Base-by-base conservation (phyloP, 2,329 filamentous ascomycete species). In the Beauveria sp. region DNA sequence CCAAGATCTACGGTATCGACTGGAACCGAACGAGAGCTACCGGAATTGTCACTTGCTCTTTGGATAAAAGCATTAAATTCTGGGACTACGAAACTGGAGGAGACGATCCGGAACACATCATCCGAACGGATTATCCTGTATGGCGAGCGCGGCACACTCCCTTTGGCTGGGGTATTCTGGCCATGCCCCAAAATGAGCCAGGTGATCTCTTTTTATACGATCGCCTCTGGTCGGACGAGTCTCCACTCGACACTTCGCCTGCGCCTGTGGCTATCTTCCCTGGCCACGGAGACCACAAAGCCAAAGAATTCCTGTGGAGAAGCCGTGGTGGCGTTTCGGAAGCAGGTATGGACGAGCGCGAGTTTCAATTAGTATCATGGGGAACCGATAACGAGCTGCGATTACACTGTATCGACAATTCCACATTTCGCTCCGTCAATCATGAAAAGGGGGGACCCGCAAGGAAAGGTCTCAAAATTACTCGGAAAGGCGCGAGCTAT, bases 301-400 rank as follows among this genome's bases (percentile, higher is more conserved):
- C 91, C 34, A 96, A 94, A 69, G 92, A 97, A 68, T 97, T 97
- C 63, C 76, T 97, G 12, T 97, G 92, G 92, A 84, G 92, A 70
- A 84, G 85, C 53, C 85, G 92, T 60, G 92, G 92, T 43, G 75
- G 75, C 18, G 79, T 87, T 22, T 82, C 83, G 20, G 82, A 84
- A 18, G 84, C 91, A 59, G 82, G 83, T n/a, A 75, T 88, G 51
- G 92, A 97, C 68, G 80, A 92, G 64, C 85, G 93, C 67, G 92
- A 97, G 57, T 97, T 96, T 65, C 92, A 97, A 72, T 80, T 97
- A 20, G 90, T 97, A 0, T 92, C 92, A 0, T 97, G 92, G 92
- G 92, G 92, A 28, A 87, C 90, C 54, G 93, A 97, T 71, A 89
- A 89, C 66, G 84, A 92, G 68, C 78, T 97, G 34, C 87, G 89